Percentiles rank a stretch among this genome's conserved stretches.
Evolutionary conservation across 2,329 filamentous ascomycete genomes (phyloP).

Genomic region (Clarireedia paspali): DNA sequence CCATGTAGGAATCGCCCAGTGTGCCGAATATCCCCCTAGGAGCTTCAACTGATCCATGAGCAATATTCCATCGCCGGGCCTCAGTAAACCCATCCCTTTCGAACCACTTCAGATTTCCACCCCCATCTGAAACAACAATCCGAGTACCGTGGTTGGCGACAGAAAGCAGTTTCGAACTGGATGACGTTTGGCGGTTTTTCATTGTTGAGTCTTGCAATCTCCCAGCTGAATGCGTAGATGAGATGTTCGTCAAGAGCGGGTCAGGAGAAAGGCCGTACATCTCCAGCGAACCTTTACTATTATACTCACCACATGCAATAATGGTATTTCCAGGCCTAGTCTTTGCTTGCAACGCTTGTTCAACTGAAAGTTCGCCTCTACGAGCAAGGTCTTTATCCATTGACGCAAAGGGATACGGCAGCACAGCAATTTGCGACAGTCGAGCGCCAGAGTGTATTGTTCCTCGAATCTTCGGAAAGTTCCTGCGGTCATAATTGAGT

Average conservation of each 20-base stretch:
- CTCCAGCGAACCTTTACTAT: conserved; percentile 82
- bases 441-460: conserved; percentile 80
- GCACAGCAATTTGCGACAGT: conserved; percentile 62
- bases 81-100: conserved; percentile 72
- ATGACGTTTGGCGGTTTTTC: conserved; percentile 78
- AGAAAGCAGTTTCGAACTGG: conserved; percentile 71
- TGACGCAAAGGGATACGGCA: conserved; percentile 61
- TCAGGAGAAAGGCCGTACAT: conserved; percentile 59
- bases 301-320: conserved; percentile 83
- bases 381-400: conserved; percentile 52
- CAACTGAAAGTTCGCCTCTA: conserved; percentile 45
- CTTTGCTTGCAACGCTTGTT: conserved; percentile 48
- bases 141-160: conserved; percentile 75
- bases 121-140: conserved; percentile 75
- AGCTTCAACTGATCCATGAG: conserved; percentile 42
- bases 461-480: conserved; percentile 68
- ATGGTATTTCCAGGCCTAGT: conserved; percentile 53
- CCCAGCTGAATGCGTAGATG: conserved; percentile 27
- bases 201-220: conserved; percentile 43
- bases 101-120: conserved; percentile 82
- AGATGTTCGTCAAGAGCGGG: conserved; percentile 19
- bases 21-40: conserved; percentile 43
- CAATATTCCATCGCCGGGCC: conserved; percentile 46
- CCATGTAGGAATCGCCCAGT: conserved; percentile 31
- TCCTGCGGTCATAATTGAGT: conserved; percentile 66